Evolutionary conservation across 2,329 filamentous ascomycete species (phyloP).

Genomic region (Colletotrichum costaricense): DNA sequence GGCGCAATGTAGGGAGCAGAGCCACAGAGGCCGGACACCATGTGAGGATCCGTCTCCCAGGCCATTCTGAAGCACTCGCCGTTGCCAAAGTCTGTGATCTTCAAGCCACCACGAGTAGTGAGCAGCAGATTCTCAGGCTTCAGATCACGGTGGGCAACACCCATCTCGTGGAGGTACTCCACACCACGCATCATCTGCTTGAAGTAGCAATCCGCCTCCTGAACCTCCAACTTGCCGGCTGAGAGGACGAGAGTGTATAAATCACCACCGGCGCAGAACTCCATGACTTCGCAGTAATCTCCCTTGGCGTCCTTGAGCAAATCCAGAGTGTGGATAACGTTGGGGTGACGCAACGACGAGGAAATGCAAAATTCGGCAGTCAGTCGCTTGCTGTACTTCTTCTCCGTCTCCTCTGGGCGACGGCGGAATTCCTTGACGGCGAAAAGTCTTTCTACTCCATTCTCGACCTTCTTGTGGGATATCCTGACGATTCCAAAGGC

Average conservation of each 20-base stretch:
- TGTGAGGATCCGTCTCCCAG: conserved; percentile 98
- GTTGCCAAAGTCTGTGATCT: conserved; percentile 99
- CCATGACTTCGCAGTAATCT: conserved; percentile 99
- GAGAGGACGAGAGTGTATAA: conserved; percentile 93
- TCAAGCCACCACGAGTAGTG: conserved; percentile 90
- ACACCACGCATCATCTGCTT: conserved; percentile 99
- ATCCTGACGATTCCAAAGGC: conserved; percentile 98
- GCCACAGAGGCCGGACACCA: conserved; percentile 96
- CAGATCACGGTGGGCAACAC: conserved; percentile 94
- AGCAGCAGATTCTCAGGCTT: conserved; percentile 97
- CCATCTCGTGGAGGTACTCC: conserved; percentile 99
- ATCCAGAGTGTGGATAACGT: conserved; percentile 97
- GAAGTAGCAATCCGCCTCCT: conserved; percentile 97
- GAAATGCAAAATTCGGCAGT: conserved; percentile 99
- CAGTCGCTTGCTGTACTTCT: conserved; percentile 97
- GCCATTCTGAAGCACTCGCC: conserved; percentile 99
- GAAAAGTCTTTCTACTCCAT: conserved; percentile 89
- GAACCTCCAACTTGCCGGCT: conserved; percentile 89
- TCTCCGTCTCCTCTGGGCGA: conserved; percentile 91
- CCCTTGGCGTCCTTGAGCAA: conserved; percentile 96
- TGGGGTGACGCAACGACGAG: conserved; percentile 94
- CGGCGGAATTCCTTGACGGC: conserved; percentile 98
- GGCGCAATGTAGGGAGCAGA: conserved; percentile 98
- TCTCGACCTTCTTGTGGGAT: conserved; percentile 92
- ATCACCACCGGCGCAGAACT: conserved; percentile 97